phyloP scores from a whole-genome alignment of 495 filamentous ascomycete genomes.

The Xylaria grammica region DNA sequence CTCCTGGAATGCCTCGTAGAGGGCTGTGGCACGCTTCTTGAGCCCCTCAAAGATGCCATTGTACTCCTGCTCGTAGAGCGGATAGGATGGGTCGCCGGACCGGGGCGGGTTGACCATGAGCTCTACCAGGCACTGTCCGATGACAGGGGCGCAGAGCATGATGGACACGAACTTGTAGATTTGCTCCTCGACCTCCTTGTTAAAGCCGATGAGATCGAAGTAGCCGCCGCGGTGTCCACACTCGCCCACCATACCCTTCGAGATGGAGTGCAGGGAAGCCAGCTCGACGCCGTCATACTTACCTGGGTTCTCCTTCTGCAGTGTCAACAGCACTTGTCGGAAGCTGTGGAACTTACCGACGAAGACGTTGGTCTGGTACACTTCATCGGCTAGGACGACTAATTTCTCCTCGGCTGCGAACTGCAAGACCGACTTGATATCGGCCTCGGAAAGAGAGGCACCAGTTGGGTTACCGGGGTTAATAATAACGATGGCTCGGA shows the following conservation, averaged over 20 bases:
- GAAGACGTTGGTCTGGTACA: constrained; percentile 99
- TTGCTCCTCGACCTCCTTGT: constrained; percentile 82
- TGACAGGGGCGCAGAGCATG: constrained; percentile 90
- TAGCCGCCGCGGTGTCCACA: constrained; percentile 97
- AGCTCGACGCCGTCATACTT: constrained; percentile 88
- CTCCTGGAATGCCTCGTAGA: constrained; percentile 85
- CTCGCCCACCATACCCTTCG: constrained; percentile 98
- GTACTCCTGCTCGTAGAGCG: constrained; percentile 84
- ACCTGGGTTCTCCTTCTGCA: constrained; percentile 73
- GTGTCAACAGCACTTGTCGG: constrained; percentile 83
- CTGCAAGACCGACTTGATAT: constrained; percentile 80
- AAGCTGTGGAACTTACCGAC: constrained; percentile 90
- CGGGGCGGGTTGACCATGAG: constrained; percentile 95
- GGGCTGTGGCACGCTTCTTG: constrained; percentile 75
- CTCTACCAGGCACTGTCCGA: constrained; percentile 94
- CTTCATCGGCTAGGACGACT: constrained; percentile 92
- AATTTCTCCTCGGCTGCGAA: constrained; percentile 86
- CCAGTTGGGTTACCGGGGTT: constrained; percentile 98
- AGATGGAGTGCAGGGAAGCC: constrained; percentile 81
- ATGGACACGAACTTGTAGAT: constrained; percentile 99
- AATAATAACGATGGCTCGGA: constrained; percentile 92
- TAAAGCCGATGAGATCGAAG: constrained; percentile 92
- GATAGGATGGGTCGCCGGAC: constrained; percentile 78
- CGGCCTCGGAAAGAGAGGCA: constrained; percentile 75
- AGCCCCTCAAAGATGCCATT: constrained; percentile 77